Evolutionary conservation across 2,329 filamentous ascomycete species (phyloP).

Genomic region (Diatrype stigma): DNA sequence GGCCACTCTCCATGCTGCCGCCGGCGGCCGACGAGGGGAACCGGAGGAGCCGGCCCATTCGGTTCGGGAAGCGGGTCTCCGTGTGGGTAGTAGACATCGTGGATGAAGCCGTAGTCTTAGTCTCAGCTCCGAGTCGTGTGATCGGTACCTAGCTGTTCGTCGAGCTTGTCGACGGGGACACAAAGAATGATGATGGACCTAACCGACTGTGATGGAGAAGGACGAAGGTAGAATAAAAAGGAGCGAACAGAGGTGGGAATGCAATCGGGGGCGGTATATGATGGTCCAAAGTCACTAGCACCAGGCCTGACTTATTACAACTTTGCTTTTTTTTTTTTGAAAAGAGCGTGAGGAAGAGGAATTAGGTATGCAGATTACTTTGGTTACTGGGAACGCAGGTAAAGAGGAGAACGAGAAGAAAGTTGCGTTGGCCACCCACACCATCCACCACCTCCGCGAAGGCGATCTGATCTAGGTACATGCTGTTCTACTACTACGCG

Average conservation of each 20-base stretch:
- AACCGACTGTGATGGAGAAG: neutral
- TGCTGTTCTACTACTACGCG: too few relatives aligned
- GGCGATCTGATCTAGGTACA: too few relatives aligned
- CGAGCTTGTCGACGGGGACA: too few relatives aligned
- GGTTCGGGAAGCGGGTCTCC: conserved; percentile 5
- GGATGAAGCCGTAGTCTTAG: too few relatives aligned
- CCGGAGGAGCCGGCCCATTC: conserved; percentile 13
- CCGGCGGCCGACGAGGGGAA: conserved; percentile 6
- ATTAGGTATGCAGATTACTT: neutral
- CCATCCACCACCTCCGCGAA: too few relatives aligned
- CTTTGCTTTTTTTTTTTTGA: neutral
- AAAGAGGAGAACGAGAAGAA: neutral
- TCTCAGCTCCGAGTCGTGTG: too few relatives aligned
- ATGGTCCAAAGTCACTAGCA: neutral
- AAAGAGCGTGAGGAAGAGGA: neutral
- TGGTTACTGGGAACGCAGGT: neutral
- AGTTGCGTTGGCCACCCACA: too few relatives aligned
- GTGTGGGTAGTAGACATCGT: neutral
- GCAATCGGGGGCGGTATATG: neutral
- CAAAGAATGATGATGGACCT: too few relatives aligned
- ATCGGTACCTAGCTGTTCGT: too few relatives aligned
- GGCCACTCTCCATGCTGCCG: conserved; percentile 30
- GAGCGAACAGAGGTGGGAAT: neutral
- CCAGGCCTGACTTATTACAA: neutral
- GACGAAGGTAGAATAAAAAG: neutral